Base-by-base conservation (phyloP, 371 early-diverging fungal species). In the Mortierella sp. region DNA sequence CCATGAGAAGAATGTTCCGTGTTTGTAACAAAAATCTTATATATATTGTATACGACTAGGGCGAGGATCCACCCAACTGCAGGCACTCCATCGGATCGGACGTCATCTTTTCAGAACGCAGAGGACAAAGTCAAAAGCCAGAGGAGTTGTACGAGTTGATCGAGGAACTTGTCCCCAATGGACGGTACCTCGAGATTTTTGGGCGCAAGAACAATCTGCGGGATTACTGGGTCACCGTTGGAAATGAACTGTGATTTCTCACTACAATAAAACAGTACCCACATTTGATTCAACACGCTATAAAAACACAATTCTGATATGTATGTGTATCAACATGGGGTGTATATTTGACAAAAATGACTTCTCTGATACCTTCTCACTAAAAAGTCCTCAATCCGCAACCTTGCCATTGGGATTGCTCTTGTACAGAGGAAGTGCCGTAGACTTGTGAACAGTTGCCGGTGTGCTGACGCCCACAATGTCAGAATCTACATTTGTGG, bases 71-170 rank as follows among this genome's bases (percentile, higher is more conserved):
- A 46, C 90, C 90, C 12, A 87, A 84, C 21, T 92, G 90, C 75
- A 83, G 84, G 30, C 90, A 89, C 51, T 91, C 90, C 0, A 89
- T 95, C 8, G 92, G 89, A 26, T 93, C 94, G 0, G 97, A 97
- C 80, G 93, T 95, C 30, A 96, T 97, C 53, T 96, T 92, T 78
- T 92, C 94, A 2, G 94, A 95, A 76, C 85, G 96, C 62, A 85
- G 97, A 47, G 97, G 96, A 23, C 96, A 96, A 76, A 94, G 94
- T 81, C 96, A 96, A 75, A 97, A 97, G 65, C 97, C 96, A 1
- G 94, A 95, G 72, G 95, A 95, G 75, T 79, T 97, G 52, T 97
- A 97, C 82, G 94, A 94, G 70, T 80, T 95, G 71, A 94, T 95
- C 57, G 97, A 96, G 78, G 89, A 93, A 71, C 82, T 96, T 43